A percentile compares a stretch with the other conserved stretches of the same genome.
Evolutionary conservation across 2,329 filamentous ascomycete species (phyloP).

Genomic region (Zarea fungicola): DNA sequence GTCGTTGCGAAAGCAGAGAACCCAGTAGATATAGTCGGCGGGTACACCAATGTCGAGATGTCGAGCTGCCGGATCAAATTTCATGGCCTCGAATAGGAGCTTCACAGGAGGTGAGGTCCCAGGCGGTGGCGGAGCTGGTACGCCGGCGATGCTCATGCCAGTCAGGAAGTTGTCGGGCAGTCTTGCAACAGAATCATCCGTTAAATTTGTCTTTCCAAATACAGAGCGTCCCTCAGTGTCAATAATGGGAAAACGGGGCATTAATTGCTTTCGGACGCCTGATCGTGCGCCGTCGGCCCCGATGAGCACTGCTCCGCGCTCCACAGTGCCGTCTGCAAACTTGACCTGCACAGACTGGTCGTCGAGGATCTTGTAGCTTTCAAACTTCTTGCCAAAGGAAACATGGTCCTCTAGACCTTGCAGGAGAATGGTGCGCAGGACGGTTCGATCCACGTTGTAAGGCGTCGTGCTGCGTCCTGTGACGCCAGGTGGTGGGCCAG

Average conservation of each 20-base stretch:
- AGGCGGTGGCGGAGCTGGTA: constrained; percentile 5
- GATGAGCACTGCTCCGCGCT: constrained; percentile 29
- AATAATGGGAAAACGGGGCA: constrained; percentile 29
- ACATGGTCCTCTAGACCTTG: constrained; percentile 23
- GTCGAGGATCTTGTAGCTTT: constrained; percentile 15
- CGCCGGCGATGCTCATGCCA: constrained; percentile 22
- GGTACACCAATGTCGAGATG: constrained; percentile 13
- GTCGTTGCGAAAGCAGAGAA: constrained; percentile 18
- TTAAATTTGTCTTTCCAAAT: constrained; percentile 35
- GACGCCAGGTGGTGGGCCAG: background rate
- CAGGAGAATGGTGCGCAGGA: constrained; percentile 28
- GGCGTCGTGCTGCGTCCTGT: constrained; percentile 6
- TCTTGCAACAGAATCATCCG: constrained; percentile 17
- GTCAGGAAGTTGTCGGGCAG: constrained; percentile 17
- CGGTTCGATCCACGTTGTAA: constrained; percentile 27
- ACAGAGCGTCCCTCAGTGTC: constrained; percentile 34
- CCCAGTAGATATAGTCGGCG: constrained; percentile 31
- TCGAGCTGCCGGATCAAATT: constrained; percentile 11
- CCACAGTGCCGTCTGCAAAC: constrained; percentile 29
- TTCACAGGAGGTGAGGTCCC: constrained; percentile 14
- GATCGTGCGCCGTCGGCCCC: constrained; percentile 35
- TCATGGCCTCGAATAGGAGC: constrained; percentile 14
- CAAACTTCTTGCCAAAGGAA: constrained; percentile 27
- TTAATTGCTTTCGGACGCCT: constrained; percentile 29
- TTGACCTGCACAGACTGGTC: constrained; percentile 20